A percentile compares a stretch with the other conserved stretches of the same genome.
These are phyloP conservation scores for Lepidium sativum DNA, from an alignment of 345 rosid species.

Conservation along the genomic window DNA sequence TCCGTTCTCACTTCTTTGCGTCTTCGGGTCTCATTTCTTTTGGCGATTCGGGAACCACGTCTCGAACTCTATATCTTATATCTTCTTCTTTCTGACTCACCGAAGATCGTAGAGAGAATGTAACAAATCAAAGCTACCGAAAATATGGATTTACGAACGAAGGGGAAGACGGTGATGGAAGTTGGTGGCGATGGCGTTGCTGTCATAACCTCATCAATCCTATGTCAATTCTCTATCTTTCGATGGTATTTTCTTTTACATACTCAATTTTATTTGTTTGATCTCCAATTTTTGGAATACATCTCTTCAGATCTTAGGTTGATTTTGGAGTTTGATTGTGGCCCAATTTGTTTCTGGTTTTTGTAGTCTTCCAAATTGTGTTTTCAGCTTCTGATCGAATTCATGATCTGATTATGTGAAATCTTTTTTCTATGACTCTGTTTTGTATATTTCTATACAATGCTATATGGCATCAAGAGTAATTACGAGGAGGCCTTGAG, in stretches of 20 bases:
- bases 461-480: slow-evolving; percentile 66
- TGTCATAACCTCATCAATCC: slow-evolving; percentile 77
- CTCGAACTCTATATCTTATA: neutral
- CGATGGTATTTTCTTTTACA: slow-evolving; percentile 41
- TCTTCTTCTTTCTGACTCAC: slow-evolving; percentile 9
- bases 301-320: neutral
- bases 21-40: too few species aligned
- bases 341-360: neutral
- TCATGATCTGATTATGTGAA: slow-evolving; percentile 9
- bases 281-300: neutral
- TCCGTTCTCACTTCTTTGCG: too few species aligned
- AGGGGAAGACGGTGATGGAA: slow-evolving; percentile 59
- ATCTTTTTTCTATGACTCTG: neutral
- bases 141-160: slow-evolving; percentile 31
- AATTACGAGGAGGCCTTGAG: slow-evolving; percentile 62
- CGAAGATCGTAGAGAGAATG: slow-evolving; percentile 9
- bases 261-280: neutral
- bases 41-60: too few species aligned
- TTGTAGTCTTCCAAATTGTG: neutral
- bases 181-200: slow-evolving; percentile 92
- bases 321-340: neutral
- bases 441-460: slow-evolving; percentile 30
- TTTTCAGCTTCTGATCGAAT: neutral
- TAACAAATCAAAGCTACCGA: neutral
- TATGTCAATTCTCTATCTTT: slow-evolving; percentile 79